phyloP scores from a whole-genome alignment of 495 filamentous ascomycete species.

The Penicillium paxilli region DNA sequence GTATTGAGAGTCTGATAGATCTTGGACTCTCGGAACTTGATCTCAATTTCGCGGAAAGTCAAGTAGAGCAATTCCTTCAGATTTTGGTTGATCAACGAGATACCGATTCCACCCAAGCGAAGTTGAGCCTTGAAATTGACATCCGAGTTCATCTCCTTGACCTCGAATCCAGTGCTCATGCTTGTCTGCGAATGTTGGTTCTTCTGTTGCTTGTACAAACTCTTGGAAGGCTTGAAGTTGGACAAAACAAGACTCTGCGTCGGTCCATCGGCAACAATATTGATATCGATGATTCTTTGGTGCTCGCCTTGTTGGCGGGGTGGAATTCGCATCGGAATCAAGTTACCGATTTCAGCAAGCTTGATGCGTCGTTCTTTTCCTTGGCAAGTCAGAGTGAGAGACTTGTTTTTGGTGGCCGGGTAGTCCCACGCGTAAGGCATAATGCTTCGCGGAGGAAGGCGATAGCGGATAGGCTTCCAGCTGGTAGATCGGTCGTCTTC shows the following conservation, averaged over 20 bases:
- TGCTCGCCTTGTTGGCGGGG: slow-evolving; percentile 54
- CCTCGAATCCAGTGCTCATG: slow-evolving; percentile 75
- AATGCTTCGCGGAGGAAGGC: slow-evolving; percentile 91
- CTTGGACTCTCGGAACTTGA: slow-evolving; percentile 88
- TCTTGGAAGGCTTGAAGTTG: slow-evolving; percentile 93
- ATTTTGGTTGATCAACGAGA: slow-evolving; percentile 91
- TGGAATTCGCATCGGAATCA: slow-evolving; percentile 83
- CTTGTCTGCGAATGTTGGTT: slow-evolving; percentile 57
- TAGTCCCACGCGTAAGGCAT: slow-evolving; percentile 99
- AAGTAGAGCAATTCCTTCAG: slow-evolving; percentile 90
- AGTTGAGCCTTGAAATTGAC: slow-evolving; percentile 87
- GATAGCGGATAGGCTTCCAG: slow-evolving; percentile 89
- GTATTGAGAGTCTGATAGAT: slow-evolving; percentile 88
- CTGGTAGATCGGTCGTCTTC: slow-evolving; percentile 74
- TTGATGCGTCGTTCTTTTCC: slow-evolving; percentile 86
- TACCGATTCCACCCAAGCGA: slow-evolving; percentile 83
- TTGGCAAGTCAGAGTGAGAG: slow-evolving; percentile 77
- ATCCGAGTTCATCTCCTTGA: slow-evolving; percentile 84
- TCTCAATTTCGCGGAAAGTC: slow-evolving; percentile 87
- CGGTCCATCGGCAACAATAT: slow-evolving; percentile 90
- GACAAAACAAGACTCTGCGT: slow-evolving; percentile 91
- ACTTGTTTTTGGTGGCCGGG: slow-evolving; percentile 93
- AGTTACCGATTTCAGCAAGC: slow-evolving; percentile 92
- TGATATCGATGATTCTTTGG: slow-evolving; percentile 90
- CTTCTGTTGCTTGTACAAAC: slow-evolving; percentile 85